A percentile compares a stretch with the other conserved stretches of the same genome.
Conservation (phyloP, 2,329 filamentous ascomycete genomes). For the Shiraia sp. region DNA sequence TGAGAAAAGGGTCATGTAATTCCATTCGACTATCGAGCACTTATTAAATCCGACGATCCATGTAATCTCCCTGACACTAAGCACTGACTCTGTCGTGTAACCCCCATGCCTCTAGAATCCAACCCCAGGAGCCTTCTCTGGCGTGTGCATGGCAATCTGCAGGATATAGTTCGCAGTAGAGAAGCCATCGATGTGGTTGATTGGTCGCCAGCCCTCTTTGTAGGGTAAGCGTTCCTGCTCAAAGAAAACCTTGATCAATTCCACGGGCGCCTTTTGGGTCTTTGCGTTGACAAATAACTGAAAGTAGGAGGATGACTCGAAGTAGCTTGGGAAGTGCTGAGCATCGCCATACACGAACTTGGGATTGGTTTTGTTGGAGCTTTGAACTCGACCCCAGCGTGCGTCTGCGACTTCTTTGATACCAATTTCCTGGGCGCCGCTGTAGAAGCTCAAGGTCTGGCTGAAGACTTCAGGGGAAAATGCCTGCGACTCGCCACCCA, state of each 20-base stretch:
- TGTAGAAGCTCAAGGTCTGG: slow-evolving; percentile 8
- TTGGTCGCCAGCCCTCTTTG: slow-evolving; percentile 24
- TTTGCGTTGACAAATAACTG: slow-evolving; percentile 15
- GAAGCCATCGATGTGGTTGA: slow-evolving; percentile 7
- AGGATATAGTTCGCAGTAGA: slow-evolving; percentile 8
- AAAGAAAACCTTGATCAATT: slow-evolving; percentile 30
- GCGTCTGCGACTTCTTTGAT: slow-evolving; percentile 9
- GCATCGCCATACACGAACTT: slow-evolving; percentile 17
- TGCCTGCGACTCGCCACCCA: slow-evolving; percentile 28
- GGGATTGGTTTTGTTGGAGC: slow-evolving; percentile 13
- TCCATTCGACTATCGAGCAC: too few species aligned
- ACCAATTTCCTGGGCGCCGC: slow-evolving; percentile 2
- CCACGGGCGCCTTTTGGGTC: slow-evolving; percentile 13
- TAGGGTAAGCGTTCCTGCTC: slow-evolving; percentile 27
- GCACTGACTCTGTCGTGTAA: not conserved
- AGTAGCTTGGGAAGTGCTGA: slow-evolving; percentile 19
- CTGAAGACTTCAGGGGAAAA: slow-evolving; percentile 27
- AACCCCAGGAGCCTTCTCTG: slow-evolving; percentile 10
- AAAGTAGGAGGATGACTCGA: slow-evolving; percentile 25
- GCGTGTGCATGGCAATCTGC: slow-evolving; percentile 18
- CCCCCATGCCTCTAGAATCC: not conserved
- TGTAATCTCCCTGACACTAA: not conserved
- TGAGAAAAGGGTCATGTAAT: too few species aligned
- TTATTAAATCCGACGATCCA: too few species aligned
- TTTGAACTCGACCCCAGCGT: slow-evolving; percentile 18